Evolutionary conservation across 2,329 filamentous ascomycete genomes (phyloP), one percentile per base, ranked within the genome.

Genomic region (Dendrostoma leiphaemia): DNA sequence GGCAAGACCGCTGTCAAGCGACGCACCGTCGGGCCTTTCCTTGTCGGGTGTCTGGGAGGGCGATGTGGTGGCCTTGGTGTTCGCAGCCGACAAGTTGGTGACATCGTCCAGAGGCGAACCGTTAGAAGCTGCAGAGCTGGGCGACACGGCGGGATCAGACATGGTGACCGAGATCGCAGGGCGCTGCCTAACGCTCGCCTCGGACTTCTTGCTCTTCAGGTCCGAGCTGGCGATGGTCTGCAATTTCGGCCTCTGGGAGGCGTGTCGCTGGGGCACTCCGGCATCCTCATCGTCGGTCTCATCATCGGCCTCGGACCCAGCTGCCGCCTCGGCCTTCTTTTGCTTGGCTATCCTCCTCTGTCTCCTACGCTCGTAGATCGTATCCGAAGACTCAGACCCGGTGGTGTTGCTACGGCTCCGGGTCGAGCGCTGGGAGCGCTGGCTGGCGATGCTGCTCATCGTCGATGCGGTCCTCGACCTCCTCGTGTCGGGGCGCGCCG

Each of bases 141-240:
- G 24, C 28, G 44, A 28, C 41, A 24, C 34, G 17, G 48, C 37
- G 6, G 47, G 10, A 41, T 51, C 32, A 17, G 38, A 35, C 48
- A 58, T 48, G 12, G 44, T 48, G 17, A 32, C 44, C 9, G 55
- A 26, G 12, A 35, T 40, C 32, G 47, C 47, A 19, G 52, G 47
- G 15, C 34, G 38, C 24, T 43, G 23, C 34, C 51, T 61, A 21
- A 59, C 56, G 53, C 56, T 65, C 63, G 68, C 15, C 65, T 67
- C 45, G 62, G 64, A 61, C 21, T 64, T 63, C 40, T 62, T 66
- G 54, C 62, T 63, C 28, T 61, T 60, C 23, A 66, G 65, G 35
- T 74, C 69, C 17, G 71, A 73, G 65, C 76, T 77, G 47, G 68
- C 56, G 17, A 79, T 79, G 9, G 77, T 79, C 54, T 75, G 71